Conservation (phyloP, 345 rosid genomes). For the Brassica carinata region DNA sequence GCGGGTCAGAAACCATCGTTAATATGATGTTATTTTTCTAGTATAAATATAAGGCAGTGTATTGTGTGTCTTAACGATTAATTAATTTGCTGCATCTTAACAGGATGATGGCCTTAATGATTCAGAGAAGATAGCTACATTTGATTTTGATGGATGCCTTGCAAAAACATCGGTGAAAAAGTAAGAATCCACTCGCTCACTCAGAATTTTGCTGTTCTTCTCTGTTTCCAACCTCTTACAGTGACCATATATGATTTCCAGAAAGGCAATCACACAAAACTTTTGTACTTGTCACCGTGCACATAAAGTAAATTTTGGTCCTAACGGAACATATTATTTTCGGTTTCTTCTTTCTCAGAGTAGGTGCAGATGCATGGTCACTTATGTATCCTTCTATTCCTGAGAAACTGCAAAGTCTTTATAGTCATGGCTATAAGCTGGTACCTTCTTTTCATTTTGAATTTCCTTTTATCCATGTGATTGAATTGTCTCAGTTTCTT, state of each 20-base stretch:
- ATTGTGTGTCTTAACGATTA: not conserved
- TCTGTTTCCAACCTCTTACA: not conserved
- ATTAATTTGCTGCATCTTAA: constrained; percentile 5
- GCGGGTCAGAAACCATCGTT: constrained; percentile 52
- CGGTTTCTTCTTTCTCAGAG: constrained; percentile 46
- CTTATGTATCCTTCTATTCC: constrained; percentile 92
- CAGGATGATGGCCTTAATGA: constrained; percentile 82
- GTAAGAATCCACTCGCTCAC: constrained; percentile 39
- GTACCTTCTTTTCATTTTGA: constrained; percentile 38
- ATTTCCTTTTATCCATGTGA: not conserved
- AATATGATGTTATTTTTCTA: not conserved
- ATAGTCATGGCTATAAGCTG: constrained; percentile 88
- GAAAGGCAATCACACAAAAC: not conserved
- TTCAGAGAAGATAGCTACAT: constrained; percentile 87
- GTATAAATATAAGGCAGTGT: not conserved
- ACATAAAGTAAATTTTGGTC: not conserved
- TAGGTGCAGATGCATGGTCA: constrained; percentile 92
- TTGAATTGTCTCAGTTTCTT: not conserved
- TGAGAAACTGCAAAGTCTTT: constrained; percentile 68
- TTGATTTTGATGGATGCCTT: constrained; percentile 98
- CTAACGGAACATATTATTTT: constrained; percentile 1
- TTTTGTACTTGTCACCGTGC: no score
- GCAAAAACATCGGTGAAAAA: constrained; percentile 79
- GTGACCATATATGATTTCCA: not conserved
- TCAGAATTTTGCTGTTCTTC: not conserved